A percentile compares a stretch with the other conserved stretches of the same genome.
phyloP scores from a whole-genome alignment of 1,284 basidiomycete genomes.

The Veloboletus limbatus region DNA sequence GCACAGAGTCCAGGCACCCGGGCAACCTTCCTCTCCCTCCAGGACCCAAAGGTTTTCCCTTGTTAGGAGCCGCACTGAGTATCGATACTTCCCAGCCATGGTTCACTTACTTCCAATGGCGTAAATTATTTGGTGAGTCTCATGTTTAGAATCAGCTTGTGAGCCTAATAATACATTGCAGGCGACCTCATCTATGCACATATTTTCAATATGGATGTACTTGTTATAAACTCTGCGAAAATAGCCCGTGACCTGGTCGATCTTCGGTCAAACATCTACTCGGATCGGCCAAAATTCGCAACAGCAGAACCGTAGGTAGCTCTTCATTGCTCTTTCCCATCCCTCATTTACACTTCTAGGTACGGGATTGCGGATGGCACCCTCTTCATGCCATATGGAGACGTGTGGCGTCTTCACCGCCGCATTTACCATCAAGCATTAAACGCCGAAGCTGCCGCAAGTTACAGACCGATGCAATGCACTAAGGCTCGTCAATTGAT shows the following conservation, averaged over 20 bases:
- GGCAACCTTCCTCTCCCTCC: conserved; percentile 20
- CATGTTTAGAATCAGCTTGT: neutral
- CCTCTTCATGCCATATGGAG: conserved; percentile 28
- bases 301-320: conserved; percentile 19
- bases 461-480: conserved; percentile 25
- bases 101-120: conserved; percentile 28
- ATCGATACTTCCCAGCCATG: conserved; percentile 27
- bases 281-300: conserved; percentile 24
- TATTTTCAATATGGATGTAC: conserved; percentile 23
- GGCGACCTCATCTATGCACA: conserved; percentile 23
- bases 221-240: conserved; percentile 27
- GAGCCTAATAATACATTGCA: conserved; percentile 10
- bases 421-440: conserved; percentile 29
- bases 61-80: conserved; percentile 22
- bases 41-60: conserved; percentile 25
- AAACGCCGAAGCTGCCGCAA: conserved; percentile 14
- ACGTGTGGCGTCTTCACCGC: conserved; percentile 30
- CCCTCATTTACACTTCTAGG: conserved; percentile 7
- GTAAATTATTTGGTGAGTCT: conserved; percentile 21
- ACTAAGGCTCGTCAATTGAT: conserved; percentile 24
- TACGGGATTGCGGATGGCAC: conserved; percentile 28
- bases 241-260: conserved; percentile 26
- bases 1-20: neutral
- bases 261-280: conserved; percentile 26
- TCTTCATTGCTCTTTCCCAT: neutral